Percentiles rank a stretch among this genome's conserved stretches.
Conservation (phyloP, 2,329 filamentous ascomycete genomes). For the Aspergillus novofumigatus region DNA sequence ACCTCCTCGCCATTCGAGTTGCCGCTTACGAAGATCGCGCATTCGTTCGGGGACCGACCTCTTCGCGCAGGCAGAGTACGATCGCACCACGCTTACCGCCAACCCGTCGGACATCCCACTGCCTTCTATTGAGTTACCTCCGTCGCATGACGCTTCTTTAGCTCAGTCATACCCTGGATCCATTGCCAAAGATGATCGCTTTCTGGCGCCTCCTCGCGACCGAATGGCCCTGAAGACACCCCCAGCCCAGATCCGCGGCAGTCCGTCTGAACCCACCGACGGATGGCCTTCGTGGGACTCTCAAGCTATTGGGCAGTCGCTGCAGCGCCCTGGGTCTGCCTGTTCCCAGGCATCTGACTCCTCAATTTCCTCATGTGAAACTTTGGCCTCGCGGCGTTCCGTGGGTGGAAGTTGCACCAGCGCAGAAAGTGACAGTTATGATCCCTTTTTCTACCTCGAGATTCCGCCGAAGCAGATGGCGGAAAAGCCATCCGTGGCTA, state of each 20-base stretch:
- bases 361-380: slow-evolving; percentile 57
- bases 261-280: slow-evolving; percentile 28
- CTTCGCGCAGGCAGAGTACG: slow-evolving; percentile 30
- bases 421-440: slow-evolving; percentile 55
- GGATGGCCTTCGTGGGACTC: slow-evolving; percentile 31
- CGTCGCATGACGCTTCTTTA: slow-evolving; percentile 24
- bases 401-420: slow-evolving; percentile 59
- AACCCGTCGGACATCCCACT: slow-evolving; percentile 37
- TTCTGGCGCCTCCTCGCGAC: slow-evolving; percentile 37
- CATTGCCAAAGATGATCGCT: slow-evolving; percentile 28
- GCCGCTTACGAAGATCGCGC: slow-evolving; percentile 38
- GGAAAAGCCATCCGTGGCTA: slow-evolving; percentile 31
- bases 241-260: slow-evolving; percentile 41
- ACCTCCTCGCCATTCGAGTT: slow-evolving; percentile 42
- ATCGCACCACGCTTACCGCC: slow-evolving; percentile 31
- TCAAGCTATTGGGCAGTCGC: slow-evolving; percentile 37
- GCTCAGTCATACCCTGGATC: slow-evolving; percentile 20
- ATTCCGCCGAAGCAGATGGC: slow-evolving; percentile 33
- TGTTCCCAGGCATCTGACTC: slow-evolving; percentile 60
- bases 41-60: slow-evolving; percentile 37
- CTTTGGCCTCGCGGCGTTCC: slow-evolving; percentile 53
- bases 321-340: slow-evolving; percentile 54
- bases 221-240: slow-evolving; percentile 41
- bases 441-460: slow-evolving; percentile 51
- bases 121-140: slow-evolving; percentile 41